phyloP scores from a whole-genome alignment of 805 yeast species.

The Brettanomyces sp. region DNA sequence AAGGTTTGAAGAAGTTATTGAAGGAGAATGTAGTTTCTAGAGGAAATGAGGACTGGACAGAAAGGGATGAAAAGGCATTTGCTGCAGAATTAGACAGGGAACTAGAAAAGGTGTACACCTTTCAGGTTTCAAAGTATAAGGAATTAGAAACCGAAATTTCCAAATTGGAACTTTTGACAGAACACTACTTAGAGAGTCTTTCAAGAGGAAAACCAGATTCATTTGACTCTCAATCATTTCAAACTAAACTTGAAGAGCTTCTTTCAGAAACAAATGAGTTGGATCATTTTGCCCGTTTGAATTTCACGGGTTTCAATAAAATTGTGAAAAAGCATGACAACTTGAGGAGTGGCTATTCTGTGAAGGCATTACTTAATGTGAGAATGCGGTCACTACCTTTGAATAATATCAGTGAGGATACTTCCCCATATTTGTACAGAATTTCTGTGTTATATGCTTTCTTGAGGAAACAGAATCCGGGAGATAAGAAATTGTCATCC shows the following conservation, averaged over 20 bases:
- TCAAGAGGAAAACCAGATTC: constrained; percentile 16
- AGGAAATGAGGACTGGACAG: constrained; percentile 42
- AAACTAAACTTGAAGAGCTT: constrained; percentile 61
- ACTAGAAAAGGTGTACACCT: constrained; percentile 67
- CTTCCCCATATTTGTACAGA: constrained; percentile 81
- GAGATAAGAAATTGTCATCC: constrained; percentile 19
- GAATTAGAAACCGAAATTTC: constrained; percentile 57
- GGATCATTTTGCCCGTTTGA: constrained; percentile 83
- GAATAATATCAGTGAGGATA: constrained; percentile 74
- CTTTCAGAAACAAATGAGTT: constrained; percentile 72
- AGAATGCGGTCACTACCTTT: constrained; percentile 82
- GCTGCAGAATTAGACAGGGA: constrained; percentile 60
- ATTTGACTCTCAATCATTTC: constrained; percentile 55
- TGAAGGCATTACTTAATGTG: constrained; percentile 79
- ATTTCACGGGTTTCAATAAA: constrained; percentile 90
- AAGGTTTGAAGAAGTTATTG: constrained; percentile 51
- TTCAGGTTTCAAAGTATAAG: constrained; percentile 60
- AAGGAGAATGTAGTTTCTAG: constrained; percentile 49
- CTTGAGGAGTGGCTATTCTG: constrained; percentile 79
- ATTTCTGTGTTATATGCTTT: constrained; percentile 74
- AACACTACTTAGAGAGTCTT: constrained; percentile 22
- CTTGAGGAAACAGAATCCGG: constrained; percentile 60
- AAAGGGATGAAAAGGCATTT: constrained; percentile 61
- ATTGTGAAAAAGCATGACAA: constrained; percentile 96
- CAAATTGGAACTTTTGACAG: constrained; percentile 52